Evolutionary conservation across 257 asterid genomes (phyloP).

Genomic region (Rauvolfia tetraphylla): DNA sequence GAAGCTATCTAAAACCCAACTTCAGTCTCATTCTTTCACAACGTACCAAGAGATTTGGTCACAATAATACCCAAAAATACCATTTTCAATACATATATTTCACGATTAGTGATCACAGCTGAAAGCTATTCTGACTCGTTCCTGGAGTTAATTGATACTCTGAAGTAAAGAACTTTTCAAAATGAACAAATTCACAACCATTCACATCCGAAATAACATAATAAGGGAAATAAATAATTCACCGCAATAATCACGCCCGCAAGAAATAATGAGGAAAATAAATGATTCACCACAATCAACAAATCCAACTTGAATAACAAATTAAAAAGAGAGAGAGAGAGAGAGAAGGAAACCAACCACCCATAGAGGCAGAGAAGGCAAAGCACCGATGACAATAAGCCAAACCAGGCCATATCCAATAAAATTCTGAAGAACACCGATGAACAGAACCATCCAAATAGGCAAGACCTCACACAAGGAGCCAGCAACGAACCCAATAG

Average conservation of each 20-base stretch:
- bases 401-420: conserved; percentile 83
- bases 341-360: conserved; percentile 48
- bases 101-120: background rate
- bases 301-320: background rate
- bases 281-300: background rate
- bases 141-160: background rate
- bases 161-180: background rate
- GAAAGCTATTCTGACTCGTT: background rate
- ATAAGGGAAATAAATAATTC: background rate
- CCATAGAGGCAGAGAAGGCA: conserved; percentile 72
- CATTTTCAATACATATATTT: background rate
- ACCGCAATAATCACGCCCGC: background rate
- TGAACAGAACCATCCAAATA: conserved; percentile 60
- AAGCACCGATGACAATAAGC: conserved; percentile 55
- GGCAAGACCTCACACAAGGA: conserved; percentile 64
- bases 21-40: background rate
- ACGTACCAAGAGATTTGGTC: background rate
- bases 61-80: background rate
- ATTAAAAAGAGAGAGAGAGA: background rate
- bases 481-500: conserved; percentile 78
- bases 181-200: background rate
- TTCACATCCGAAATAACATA: background rate
- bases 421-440: conserved; percentile 77
- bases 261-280: background rate
- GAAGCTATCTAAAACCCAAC: background rate